Percentiles rank a stretch among this genome's conserved stretches.
phyloP scores from a whole-genome alignment of 2,329 filamentous ascomycete genomes.

The Zopfia rhizophila region DNA sequence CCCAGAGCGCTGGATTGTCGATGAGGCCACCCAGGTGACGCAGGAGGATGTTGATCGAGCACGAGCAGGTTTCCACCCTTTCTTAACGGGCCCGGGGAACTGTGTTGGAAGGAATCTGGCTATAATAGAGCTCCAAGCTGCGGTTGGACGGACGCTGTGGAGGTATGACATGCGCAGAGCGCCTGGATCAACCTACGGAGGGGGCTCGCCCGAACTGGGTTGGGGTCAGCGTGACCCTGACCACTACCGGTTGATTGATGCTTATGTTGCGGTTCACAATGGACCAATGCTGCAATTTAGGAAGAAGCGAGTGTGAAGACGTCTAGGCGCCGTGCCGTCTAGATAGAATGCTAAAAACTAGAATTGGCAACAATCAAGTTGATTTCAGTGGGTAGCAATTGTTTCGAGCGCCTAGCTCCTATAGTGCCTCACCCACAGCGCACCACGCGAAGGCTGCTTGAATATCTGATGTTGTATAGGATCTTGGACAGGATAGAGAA shows the following conservation, averaged over 20 bases:
- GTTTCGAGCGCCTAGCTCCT: too few relatives aligned
- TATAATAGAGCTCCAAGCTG: slow-evolving; percentile 26
- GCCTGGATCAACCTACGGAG: slow-evolving; percentile 17
- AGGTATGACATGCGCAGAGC: slow-evolving; percentile 26
- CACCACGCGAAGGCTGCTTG: too few relatives aligned
- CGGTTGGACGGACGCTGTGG: slow-evolving; percentile 28
- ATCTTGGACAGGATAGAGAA: too few relatives aligned
- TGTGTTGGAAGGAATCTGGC: slow-evolving; percentile 38
- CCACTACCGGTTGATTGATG: slow-evolving; percentile 9
- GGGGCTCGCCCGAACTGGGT: slow-evolving; percentile 5
- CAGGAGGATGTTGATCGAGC: slow-evolving; percentile 1
- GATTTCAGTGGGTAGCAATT: too few relatives aligned
- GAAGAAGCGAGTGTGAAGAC: too few relatives aligned
- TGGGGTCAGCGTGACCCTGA: slow-evolving; percentile 14
- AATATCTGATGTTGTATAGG: too few relatives aligned
- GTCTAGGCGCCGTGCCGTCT: too few relatives aligned
- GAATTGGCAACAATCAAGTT: too few relatives aligned
- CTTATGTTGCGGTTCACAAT: slow-evolving; percentile 31
- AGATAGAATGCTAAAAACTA: too few relatives aligned
- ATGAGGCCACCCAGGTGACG: slow-evolving; percentile 3
- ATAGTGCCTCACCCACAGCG: too few relatives aligned
- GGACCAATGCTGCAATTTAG: slow-evolving; percentile 41
- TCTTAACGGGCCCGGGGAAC: slow-evolving; percentile 33
- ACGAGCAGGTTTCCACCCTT: slow-evolving; percentile 23
- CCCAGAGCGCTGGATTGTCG: slow-evolving; percentile 27